Percentiles rank a stretch among this genome's conserved stretches.
These are phyloP conservation scores for Kwoniella pini DNA, from an alignment of 768 basidiomycete species.

Conservation along the genomic window DNA sequence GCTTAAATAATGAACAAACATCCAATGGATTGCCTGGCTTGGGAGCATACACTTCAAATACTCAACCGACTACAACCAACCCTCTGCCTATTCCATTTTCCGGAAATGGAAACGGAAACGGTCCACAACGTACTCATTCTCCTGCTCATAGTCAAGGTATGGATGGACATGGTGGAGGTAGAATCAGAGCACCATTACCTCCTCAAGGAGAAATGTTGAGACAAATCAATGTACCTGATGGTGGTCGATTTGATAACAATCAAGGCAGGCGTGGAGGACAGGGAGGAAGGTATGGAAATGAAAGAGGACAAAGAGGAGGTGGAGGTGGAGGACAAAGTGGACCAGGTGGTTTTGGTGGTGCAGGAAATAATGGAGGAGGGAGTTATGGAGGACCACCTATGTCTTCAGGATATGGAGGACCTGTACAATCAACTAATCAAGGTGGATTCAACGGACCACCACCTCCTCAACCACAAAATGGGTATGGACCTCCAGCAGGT, in stretches of 20 bases:
- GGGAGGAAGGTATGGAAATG: not conserved
- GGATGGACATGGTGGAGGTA: not conserved
- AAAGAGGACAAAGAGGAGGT: not conserved
- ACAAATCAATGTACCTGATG: conserved; percentile 24
- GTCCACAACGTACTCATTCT: not conserved
- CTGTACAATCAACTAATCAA: not conserved
- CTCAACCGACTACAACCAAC: not conserved
- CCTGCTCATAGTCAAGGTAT: not conserved
- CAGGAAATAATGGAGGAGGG: not conserved
- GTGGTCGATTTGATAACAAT: conserved; percentile 1
- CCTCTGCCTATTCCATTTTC: not conserved
- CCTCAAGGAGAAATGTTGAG: conserved; percentile 62
- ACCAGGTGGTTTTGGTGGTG: not conserved
- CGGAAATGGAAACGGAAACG: not conserved
- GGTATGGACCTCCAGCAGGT: conserved; percentile 14
- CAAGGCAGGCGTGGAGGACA: not conserved
- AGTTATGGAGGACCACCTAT: too few species aligned
- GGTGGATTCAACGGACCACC: not conserved
- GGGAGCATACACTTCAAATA: conserved; percentile 17
- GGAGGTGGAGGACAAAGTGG: not conserved
- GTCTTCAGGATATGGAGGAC: conserved; percentile 18
- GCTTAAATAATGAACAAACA: not conserved
- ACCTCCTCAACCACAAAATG: not conserved
- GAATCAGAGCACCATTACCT: conserved; percentile 56
- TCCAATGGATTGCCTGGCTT: conserved; percentile 39